Evolutionary conservation across 352 stramenopile species (phyloP).

Genomic region (Blastocystis sp.): DNA sequence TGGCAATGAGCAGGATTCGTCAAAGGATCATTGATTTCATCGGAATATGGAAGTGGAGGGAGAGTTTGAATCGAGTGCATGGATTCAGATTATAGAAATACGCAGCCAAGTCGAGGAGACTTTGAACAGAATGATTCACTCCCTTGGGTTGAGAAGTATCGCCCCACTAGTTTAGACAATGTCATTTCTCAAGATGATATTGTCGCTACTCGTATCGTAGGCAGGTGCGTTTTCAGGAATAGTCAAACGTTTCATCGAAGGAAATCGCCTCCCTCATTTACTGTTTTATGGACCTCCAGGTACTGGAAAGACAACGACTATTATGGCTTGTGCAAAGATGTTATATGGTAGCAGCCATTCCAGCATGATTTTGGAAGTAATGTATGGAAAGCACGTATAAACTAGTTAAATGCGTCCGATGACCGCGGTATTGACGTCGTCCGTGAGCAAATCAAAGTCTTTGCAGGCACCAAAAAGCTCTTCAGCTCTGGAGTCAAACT

Average conservation of each 20-base stretch:
- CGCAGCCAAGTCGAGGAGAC: not conserved
- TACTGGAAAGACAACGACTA: constrained; percentile 93
- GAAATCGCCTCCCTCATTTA: constrained; percentile 88
- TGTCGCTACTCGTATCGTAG: constrained; percentile 73
- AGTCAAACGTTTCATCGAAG: constrained; percentile 88
- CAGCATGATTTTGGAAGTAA: constrained; percentile 83
- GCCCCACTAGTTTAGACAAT: constrained; percentile 83
- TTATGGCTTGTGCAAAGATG: constrained; percentile 85
- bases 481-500: constrained; percentile 88
- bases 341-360: constrained; percentile 85
- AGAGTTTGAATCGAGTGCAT: not conserved
- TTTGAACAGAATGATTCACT: constrained; percentile 68
- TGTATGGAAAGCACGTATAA: not conserved
- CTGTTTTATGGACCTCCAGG: constrained; percentile 92
- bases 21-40: not conserved
- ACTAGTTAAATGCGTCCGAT: constrained; percentile 90
- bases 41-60: not conserved
- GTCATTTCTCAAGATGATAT: constrained; percentile 93
- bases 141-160: constrained; percentile 97
- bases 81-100: not conserved
- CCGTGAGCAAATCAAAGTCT: constrained; percentile 94
- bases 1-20: too few relatives aligned
- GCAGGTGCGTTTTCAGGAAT: not conserved
- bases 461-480: constrained; percentile 89
- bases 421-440: constrained; percentile 92